Base-by-base conservation (phyloP, 2,329 filamentous ascomycete species). In the Colletotrichum godetiae region DNA sequence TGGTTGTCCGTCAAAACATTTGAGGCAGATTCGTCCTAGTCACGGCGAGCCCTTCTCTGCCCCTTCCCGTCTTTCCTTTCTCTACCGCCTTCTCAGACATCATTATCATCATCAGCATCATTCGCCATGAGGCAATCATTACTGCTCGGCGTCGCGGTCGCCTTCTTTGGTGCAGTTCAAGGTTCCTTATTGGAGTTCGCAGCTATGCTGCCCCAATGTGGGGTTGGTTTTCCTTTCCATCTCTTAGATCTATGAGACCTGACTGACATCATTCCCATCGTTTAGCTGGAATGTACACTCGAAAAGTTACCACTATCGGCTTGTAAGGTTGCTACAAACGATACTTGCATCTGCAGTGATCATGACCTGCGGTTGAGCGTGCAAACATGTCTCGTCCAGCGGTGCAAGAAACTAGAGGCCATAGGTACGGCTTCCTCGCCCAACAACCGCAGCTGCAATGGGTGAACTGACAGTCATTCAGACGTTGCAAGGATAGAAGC, bases 401-500 rank as follows among this genome's bases (percentile, higher is more conserved):
- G n/a, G 4, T 82, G 81, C 67, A 75, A 73, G 1, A 73, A 74
- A 4, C 49, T 77, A 12, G 80, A 82, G 8, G 72, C 75, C 0
- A 68, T 82, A 56, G 69, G 80, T 82, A 61, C 15, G 15, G 78
- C 56, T 7, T 15, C 11, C 6, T 15, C 7, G 15, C 19, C 12
- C 24, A 7, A 4, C 5, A 5, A 24, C 31, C 5, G 11, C 11
- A 12, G 15, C 15, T n/a, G 13, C 66, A 24, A 64, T 1, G 10
- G 56, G 19, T 5, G 13, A 52, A 67, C 75, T 75, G 74, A 77
- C n/a, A 77, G 12, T 35, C 8, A 19, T 11, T 2, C n/a, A 81
- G 81, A 78, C 35, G 78, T 83, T 10, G 79, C 77, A 27, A 76
- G 79, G 53, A 70, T 81, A 24, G 77, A 82, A 56, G 79, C 81